A percentile compares a stretch with the other conserved stretches of the same genome.
phyloP scores from a whole-genome alignment of 2,329 filamentous ascomycete genomes.

The Stachybotrys elegans region DNA sequence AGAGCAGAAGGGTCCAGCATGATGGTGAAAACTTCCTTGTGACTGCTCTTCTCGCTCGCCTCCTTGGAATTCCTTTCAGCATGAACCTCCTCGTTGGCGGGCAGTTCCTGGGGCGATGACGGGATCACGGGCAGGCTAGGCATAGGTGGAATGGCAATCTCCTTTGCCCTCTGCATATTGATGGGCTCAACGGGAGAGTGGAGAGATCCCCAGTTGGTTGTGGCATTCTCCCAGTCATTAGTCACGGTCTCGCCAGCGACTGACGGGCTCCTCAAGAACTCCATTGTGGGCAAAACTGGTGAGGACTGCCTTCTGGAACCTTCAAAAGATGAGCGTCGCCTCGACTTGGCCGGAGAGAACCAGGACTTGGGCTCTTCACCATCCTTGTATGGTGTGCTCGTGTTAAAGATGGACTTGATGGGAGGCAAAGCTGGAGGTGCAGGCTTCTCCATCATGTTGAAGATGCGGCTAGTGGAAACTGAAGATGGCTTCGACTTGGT shows the following conservation, averaged over 20 bases:
- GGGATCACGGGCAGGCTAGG: slow-evolving; percentile 5
- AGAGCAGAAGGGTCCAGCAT: slow-evolving; percentile 35
- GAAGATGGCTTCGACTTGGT: not conserved
- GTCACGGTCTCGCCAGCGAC: slow-evolving; percentile 28
- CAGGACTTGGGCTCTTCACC: slow-evolving; percentile 7
- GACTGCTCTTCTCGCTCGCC: slow-evolving; percentile 18
- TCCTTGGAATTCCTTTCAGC: slow-evolving; percentile 3
- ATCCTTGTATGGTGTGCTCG: not conserved
- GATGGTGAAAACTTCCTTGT: slow-evolving; percentile 34
- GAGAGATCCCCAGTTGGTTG: slow-evolving; percentile 45
- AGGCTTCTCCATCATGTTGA: not conserved
- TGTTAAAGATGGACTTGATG: slow-evolving; percentile 15
- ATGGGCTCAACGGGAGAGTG: slow-evolving; percentile 42
- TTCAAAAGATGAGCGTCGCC: slow-evolving; percentile 13
- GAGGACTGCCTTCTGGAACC: slow-evolving; percentile 42
- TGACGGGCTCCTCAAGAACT: slow-evolving; percentile 22
- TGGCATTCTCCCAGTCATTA: slow-evolving; percentile 33
- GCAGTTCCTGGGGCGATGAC: not conserved
- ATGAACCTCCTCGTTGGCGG: not conserved
- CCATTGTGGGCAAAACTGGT: slow-evolving; percentile 41
- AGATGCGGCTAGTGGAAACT: not conserved
- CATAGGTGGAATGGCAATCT: slow-evolving; percentile 22
- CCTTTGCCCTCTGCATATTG: slow-evolving; percentile 35
- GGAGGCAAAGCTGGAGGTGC: not conserved
- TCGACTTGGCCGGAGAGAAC: slow-evolving; percentile 5